Conservation (phyloP, 1,139 yeast species). For the Starmera stellimalicola region DNA sequence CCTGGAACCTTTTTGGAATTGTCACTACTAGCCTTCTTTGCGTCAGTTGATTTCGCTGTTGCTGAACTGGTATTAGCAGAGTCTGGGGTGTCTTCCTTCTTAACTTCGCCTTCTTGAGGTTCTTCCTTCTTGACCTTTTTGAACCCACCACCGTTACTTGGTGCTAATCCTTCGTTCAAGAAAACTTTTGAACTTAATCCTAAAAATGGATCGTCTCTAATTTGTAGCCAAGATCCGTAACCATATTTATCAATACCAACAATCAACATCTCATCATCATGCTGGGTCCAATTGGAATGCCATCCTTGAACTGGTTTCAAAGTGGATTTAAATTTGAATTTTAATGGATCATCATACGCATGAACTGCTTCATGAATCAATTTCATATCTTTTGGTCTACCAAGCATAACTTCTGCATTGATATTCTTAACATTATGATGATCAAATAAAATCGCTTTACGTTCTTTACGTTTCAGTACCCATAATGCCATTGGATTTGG, state of each 20-base stretch:
- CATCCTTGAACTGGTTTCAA: slow-evolving; percentile 87
- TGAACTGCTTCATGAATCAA: slow-evolving; percentile 53
- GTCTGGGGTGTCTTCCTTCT: slow-evolving; percentile 19
- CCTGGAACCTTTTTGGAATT: slow-evolving; percentile 72
- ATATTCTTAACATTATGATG: slow-evolving; percentile 81
- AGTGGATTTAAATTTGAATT: slow-evolving; percentile 45
- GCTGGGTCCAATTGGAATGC: slow-evolving; percentile 78
- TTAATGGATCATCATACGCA: slow-evolving; percentile 37
- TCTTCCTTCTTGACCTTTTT: slow-evolving; percentile 21
- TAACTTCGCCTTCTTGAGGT: slow-evolving; percentile 14
- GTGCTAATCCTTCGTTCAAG: slow-evolving; percentile 32
- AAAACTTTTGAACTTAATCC: slow-evolving; percentile 80
- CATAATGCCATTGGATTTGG: slow-evolving; percentile 39
- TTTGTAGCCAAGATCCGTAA: slow-evolving; percentile 90
- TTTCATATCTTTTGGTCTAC: slow-evolving; percentile 77
- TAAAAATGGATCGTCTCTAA: slow-evolving; percentile 89
- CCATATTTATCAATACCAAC: slow-evolving; percentile 91
- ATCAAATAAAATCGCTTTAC: slow-evolving; percentile 84
- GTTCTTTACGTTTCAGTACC: slow-evolving; percentile 54
- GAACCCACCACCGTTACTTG: slow-evolving; percentile 7
- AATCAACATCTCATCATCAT: slow-evolving; percentile 79
- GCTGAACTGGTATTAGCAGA: slow-evolving; percentile 3
- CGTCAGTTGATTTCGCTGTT: background rate
- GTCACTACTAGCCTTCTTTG: slow-evolving; percentile 11
- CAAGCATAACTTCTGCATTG: slow-evolving; percentile 81